A percentile compares a stretch with the other conserved stretches of the same genome.
Evolutionary conservation across 805 yeast species (phyloP).

Genomic region (Zygoascus biomembranicola): DNA sequence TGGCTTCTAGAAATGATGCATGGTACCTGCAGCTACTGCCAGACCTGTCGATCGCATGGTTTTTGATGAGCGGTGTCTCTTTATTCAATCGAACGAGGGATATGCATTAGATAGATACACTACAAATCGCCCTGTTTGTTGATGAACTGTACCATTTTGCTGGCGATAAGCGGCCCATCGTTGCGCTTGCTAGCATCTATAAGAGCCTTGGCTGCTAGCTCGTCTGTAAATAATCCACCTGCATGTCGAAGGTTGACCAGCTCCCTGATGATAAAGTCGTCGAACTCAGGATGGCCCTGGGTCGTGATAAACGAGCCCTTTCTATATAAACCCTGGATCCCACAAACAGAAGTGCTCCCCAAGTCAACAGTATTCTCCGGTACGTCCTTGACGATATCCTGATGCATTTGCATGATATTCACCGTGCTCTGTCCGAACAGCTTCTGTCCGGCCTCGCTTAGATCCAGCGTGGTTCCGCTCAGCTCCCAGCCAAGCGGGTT

Average conservation of each 20-base stretch:
- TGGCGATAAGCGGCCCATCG: conserved; percentile 18
- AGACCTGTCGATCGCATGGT: too few relatives aligned
- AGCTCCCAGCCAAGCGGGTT: conserved; percentile 67
- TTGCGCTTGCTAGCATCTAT: conserved; percentile 7
- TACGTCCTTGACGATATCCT: conserved; percentile 43
- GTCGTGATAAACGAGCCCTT: conserved; percentile 49
- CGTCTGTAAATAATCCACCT: conserved; percentile 10
- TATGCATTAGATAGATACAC: too few relatives aligned
- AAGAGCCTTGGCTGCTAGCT: conserved; percentile 10
- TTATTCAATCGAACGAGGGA: too few relatives aligned
- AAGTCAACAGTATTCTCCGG: conserved; percentile 35
- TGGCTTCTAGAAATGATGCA: too few relatives aligned
- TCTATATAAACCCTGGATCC: conserved; percentile 59
- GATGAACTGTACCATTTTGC: conserved; percentile 16
- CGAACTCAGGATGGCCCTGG: conserved; percentile 90
- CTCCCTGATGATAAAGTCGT: conserved; percentile 23
- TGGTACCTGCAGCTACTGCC: too few relatives aligned
- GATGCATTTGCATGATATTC: conserved; percentile 48
- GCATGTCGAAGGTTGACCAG: conserved; percentile 12
- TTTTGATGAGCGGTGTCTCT: too few relatives aligned
- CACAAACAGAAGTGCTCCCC: conserved; percentile 50
- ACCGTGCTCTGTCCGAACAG: conserved; percentile 26
- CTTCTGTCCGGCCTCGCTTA: conserved; percentile 37
- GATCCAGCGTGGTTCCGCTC: conserved; percentile 45
- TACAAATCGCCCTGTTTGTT: background rate